Evolutionary conservation across 139 green algal species (phyloP).

Genomic region (Zygnema cylindricum): DNA sequence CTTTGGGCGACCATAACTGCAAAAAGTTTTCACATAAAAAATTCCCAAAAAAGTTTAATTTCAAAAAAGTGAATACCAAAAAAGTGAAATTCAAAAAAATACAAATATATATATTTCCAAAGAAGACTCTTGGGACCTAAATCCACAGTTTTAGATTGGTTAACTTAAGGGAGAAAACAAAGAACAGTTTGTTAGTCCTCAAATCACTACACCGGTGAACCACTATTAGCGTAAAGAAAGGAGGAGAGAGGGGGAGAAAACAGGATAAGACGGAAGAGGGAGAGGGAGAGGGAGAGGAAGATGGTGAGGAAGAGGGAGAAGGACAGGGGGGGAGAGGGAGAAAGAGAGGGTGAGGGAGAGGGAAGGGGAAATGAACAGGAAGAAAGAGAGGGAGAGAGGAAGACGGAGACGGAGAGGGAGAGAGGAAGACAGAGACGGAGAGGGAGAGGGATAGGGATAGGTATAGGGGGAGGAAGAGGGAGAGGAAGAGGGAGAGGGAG

Average conservation of each 20-base stretch:
- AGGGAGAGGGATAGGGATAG: neutral
- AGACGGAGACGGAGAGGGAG: neutral
- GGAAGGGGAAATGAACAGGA: too few relatives aligned
- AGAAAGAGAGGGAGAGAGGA: neutral
- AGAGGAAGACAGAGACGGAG: slow-evolving; percentile 1
- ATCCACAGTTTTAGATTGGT: neutral
- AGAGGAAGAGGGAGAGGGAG: slow-evolving; percentile 4
- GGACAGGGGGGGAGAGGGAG: too few relatives aligned
- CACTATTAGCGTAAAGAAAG: slow-evolving; percentile 2
- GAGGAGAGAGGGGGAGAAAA: neutral
- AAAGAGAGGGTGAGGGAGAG: too few relatives aligned
- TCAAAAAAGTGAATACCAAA: too few relatives aligned
- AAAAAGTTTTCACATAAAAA: too few relatives aligned
- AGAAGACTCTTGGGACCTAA: neutral
- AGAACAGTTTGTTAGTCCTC: too few relatives aligned
- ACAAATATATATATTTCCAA: neutral
- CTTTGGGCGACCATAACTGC: neutral
- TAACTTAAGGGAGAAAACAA: neutral
- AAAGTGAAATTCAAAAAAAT: too few relatives aligned
- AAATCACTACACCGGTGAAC: too few relatives aligned
- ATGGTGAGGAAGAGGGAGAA: too few relatives aligned
- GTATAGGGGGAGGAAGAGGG: neutral
- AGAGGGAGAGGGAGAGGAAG: too few relatives aligned
- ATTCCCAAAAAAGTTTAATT: too few relatives aligned
- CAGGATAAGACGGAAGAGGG: neutral